Evolutionary conservation across 306 rosid species (phyloP).

Genomic region (Castanopsis chinensis): DNA sequence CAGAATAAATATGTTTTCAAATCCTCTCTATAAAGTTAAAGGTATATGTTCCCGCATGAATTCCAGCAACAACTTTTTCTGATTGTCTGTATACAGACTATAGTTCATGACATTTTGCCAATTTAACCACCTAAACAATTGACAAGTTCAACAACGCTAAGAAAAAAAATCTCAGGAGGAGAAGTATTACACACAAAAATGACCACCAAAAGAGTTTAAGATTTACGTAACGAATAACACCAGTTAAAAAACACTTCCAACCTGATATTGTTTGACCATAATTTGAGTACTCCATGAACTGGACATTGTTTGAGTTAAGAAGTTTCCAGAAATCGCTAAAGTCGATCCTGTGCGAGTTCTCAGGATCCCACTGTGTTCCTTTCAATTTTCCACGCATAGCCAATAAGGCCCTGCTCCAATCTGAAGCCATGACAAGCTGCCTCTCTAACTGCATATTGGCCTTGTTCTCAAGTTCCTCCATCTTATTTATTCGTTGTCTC

Average conservation of each 20-base stretch:
- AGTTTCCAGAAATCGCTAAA: slow-evolving; percentile 81
- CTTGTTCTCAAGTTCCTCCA: slow-evolving; percentile 77
- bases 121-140: not conserved
- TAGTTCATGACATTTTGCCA: not conserved
- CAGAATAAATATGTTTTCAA: too few species aligned
- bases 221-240: not conserved
- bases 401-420: slow-evolving; percentile 80
- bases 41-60: too few species aligned
- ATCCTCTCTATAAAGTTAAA: too few species aligned
- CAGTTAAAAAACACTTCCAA: slow-evolving; percentile 8
- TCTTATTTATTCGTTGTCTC: slow-evolving; percentile 62
- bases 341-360: slow-evolving; percentile 75
- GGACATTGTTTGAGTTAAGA: slow-evolving; percentile 75
- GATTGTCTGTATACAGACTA: not conserved
- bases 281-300: slow-evolving; percentile 85
- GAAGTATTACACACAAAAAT: not conserved
- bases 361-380: slow-evolving; percentile 97
- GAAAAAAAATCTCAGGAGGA: not conserved
- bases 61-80: too few species aligned
- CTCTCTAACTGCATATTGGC: slow-evolving; percentile 88
- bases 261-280: slow-evolving; percentile 93
- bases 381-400: slow-evolving; percentile 70
- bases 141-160: not conserved
- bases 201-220: not conserved
- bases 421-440: slow-evolving; percentile 95